Base-by-base conservation (phyloP, 2,329 filamentous ascomycete species). In the Aciculosporium take region DNA sequence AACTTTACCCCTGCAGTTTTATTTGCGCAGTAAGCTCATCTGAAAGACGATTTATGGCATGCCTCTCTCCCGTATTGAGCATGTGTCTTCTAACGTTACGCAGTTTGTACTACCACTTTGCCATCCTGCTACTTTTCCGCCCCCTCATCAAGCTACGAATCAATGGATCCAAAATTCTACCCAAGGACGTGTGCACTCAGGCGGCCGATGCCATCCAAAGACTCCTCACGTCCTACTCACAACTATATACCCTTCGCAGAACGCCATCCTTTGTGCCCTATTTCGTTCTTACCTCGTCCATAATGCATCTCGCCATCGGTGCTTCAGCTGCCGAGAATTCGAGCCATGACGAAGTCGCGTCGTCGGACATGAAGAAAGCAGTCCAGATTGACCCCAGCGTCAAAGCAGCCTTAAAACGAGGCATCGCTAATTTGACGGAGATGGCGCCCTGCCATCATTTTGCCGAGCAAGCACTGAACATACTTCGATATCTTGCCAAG, bases 1-100 rank as follows among this genome's bases (percentile, higher is more conserved):
- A 82, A 79, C 49, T 82, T 82, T 40, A 80, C 81, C 3, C 81
- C 82, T 9, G 77, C 83, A 35, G 79, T 85, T 28, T 61, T 87
- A 17, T 79, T 83, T 46, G 71, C 81, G 29, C 81, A 86, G 81
- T 85, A 65, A 66, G 81, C 52, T 24, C 10, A 42, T 10, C 6
- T 20, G 24, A 27, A 10, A 2, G 2, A 3, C 7, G 2, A 28
- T 28, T 28, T 10, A n/a, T 20, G 17, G 6, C 17, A 10, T 7
- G 9, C 10, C 5, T 18, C 3, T 8, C 2, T 37, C 2, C 12
- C 6, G 8, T 8, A 23, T 24, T 3, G 21, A 17, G 31, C 15
- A 30, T n/a, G 17, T 32, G 10, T 33, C 24, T 44, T 33, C 24
- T 44, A 24, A 38, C 37, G 4, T 7, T 7, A 9, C 4, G 9